A percentile compares a stretch with the other conserved stretches of the same genome.
Evolutionary conservation across 495 filamentous ascomycete genomes (phyloP).

Genomic region (Penicillium atrosanguineum): DNA sequence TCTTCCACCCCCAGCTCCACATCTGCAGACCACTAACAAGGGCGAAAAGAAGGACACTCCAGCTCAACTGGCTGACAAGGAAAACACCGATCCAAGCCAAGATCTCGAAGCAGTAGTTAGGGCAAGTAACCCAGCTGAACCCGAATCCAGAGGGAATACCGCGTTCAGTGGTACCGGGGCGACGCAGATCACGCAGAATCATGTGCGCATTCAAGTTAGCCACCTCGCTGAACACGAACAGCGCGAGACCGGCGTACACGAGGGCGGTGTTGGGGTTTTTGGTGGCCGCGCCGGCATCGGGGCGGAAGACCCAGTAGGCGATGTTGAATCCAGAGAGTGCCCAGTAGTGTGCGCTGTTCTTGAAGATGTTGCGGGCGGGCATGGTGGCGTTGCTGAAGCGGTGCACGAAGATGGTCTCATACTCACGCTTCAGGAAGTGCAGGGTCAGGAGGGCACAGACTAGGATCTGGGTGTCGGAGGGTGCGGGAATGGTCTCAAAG

Average conservation of each 20-base stretch:
- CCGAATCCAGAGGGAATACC: conserved; percentile 85
- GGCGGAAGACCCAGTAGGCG: conserved; percentile 80
- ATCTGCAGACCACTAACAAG: conserved; percentile 68
- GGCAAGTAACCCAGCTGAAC: conserved; percentile 87
- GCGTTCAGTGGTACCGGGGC: conserved; percentile 75
- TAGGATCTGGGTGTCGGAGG: conserved; percentile 66
- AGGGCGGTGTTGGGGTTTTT: conserved; percentile 42
- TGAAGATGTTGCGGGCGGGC: conserved; percentile 83
- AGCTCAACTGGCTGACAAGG: conserved; percentile 71
- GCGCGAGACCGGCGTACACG: conserved; percentile 59
- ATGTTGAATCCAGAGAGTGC: conserved; percentile 75
- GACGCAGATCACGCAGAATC: conserved; percentile 69
- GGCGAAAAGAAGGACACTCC: conserved; percentile 70
- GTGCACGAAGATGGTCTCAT: conserved; percentile 91
- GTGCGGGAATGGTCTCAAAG: conserved; percentile 47
- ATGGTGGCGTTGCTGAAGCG: conserved; percentile 93
- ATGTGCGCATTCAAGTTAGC: conserved; percentile 78
- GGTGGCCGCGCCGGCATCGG: conserved; percentile 57
- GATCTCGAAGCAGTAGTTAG: conserved; percentile 95
- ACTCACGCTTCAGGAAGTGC: conserved; percentile 94
- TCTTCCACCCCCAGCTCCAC: conserved; percentile 84
- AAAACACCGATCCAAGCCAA: conserved; percentile 78
- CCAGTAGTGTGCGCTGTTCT: conserved; percentile 93
- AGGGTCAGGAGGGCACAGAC: conserved; percentile 66
- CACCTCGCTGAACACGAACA: conserved; percentile 75